These are phyloP conservation scores for Danielia reshetovae DNA, from an alignment of 805 yeast genomes.

Conservation along the genomic window DNA sequence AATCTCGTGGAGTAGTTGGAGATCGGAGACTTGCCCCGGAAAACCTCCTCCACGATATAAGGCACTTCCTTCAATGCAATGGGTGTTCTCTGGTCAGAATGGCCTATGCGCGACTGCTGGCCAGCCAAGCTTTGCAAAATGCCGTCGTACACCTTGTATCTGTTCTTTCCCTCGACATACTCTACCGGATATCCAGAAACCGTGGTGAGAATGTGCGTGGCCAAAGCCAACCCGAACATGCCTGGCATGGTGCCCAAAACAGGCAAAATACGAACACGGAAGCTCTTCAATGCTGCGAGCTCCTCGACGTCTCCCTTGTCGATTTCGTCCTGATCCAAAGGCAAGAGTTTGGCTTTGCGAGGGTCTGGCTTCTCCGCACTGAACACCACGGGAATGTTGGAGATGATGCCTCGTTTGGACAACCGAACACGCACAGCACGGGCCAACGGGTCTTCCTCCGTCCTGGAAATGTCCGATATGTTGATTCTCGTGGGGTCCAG, in stretches of 20 bases:
- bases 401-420: slow-evolving; percentile 69
- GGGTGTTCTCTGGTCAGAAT: slow-evolving; percentile 71
- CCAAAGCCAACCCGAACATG: slow-evolving; percentile 86
- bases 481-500: slow-evolving; percentile 92
- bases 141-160: slow-evolving; percentile 81
- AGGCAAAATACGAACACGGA: slow-evolving; percentile 91
- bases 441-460: slow-evolving; percentile 93
- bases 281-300: slow-evolving; percentile 79
- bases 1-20: slow-evolving; percentile 78
- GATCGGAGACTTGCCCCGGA: slow-evolving; percentile 86
- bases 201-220: slow-evolving; percentile 73
- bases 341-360: slow-evolving; percentile 81
- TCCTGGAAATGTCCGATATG: slow-evolving; percentile 80
- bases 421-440: slow-evolving; percentile 81
- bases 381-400: slow-evolving; percentile 82
- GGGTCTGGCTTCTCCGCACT: slow-evolving; percentile 97
- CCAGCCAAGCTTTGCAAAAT: slow-evolving; percentile 80
- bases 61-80: slow-evolving; percentile 68
- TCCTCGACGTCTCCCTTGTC: slow-evolving; percentile 83
- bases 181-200: slow-evolving; percentile 89
- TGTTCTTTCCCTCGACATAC: slow-evolving; percentile 84
- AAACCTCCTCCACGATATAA: slow-evolving; percentile 86
- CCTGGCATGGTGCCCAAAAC: slow-evolving; percentile 98
- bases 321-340: slow-evolving; percentile 77
- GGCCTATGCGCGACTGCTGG: slow-evolving; percentile 77